Base-by-base conservation (phyloP, 495 filamentous ascomycete genomes). In the Aspergillus bridgeri region DNA sequence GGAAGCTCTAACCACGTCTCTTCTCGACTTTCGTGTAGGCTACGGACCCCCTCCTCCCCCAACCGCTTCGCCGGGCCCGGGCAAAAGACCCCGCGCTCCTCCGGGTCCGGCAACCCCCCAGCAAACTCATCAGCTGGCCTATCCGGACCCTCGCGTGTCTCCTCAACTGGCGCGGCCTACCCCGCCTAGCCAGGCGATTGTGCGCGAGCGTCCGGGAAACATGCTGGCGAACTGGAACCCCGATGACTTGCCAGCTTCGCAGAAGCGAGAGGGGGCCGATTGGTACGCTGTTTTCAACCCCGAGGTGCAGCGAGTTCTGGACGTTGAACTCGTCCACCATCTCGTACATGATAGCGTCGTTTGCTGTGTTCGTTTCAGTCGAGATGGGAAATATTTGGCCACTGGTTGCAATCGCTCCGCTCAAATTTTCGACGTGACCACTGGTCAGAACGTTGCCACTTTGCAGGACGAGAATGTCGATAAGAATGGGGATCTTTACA, bases 281-380 rank as follows among this genome's bases (percentile, higher is more conserved):
- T 95, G 91, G 91, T 93, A 90, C 73, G 89, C 86, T 27, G 86
- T 96, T 54, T 95, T 93, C 78, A 96, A 96, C 73, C 89, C 90
- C 44, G 80, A 85, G 51, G 88, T 95, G 38, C 88, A 87, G 54
- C 88, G 91, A 48, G 82, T 90, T 38, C 79, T 96, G 50, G 91
- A 96, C 66, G 89, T 96, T 29, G 90, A 95, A 57, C 79, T 95
- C 21, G 84, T 93, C n/a, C 90, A 94, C 68, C 91, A 89, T 18
- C 78, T 96, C 15, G 80, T 82, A 56, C 91, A 95, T 63, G 89
- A 95, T 61, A 94, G 89, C 59, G 90, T 94, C 44, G 91, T 96
- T 3, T 94, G 90, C 79, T 95, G 91, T 70, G 91, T 96, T 20
- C 79, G 91, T 51, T 96, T 96, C 73, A 95, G 91, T 66, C 82